phyloP scores from a whole-genome alignment of 352 stramenopile species.

The Lagenidium sp. region DNA sequence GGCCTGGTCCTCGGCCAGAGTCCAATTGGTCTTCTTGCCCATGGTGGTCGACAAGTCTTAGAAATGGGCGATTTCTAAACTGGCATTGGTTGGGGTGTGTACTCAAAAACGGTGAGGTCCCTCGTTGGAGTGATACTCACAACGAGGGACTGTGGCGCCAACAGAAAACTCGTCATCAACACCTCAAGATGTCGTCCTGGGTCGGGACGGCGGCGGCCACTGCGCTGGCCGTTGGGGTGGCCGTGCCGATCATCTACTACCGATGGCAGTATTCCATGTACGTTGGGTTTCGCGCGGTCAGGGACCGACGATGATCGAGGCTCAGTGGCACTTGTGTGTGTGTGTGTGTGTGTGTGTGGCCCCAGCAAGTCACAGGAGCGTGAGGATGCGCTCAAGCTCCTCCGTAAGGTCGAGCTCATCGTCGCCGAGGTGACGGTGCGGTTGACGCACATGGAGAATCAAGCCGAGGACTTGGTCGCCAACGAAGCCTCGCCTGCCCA shows the following conservation, averaged over 20 bases:
- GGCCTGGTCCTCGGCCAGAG: constrained; percentile 41
- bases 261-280: constrained; percentile 26
- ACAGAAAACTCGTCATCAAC: no score
- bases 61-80: no score
- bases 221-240: constrained; percentile 10
- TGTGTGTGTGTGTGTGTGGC: neutral
- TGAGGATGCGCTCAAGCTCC: constrained; percentile 44
- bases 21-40: constrained; percentile 83
- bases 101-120: constrained; percentile 2
- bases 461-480: constrained; percentile 49
- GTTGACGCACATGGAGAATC: constrained; percentile 51
- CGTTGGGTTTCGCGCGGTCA: no score
- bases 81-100: no score
- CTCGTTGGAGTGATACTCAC: neutral
- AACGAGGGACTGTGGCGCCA: constrained; percentile 9
- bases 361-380: constrained; percentile 26
- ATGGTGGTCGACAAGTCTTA: no score
- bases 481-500: constrained; percentile 19
- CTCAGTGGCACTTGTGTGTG: no score
- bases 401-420: constrained; percentile 68
- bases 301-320: no score
- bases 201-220: constrained; percentile 7
- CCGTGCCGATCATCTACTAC: constrained; percentile 29
- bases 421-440: constrained; percentile 52
- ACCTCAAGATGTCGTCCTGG: no score